phyloP scores from a whole-genome alignment of 1,139 yeast genomes.

The Debaryomyces coudertii region DNA sequence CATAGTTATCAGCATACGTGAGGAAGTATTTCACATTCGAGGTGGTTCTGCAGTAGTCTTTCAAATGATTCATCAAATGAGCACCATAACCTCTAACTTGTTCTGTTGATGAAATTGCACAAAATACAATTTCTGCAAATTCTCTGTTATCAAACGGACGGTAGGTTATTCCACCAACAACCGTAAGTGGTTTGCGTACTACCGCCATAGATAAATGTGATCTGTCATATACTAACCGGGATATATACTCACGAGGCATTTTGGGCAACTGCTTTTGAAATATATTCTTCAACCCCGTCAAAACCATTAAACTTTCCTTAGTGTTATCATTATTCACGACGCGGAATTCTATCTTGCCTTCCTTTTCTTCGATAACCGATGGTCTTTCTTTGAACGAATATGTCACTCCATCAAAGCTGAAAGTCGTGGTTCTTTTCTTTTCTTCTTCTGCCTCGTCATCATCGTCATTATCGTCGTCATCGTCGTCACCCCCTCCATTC shows the following conservation, averaged over 20 bases:
- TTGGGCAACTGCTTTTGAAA: slow-evolving; percentile 97
- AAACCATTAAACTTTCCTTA: slow-evolving; percentile 82
- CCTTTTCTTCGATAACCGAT: slow-evolving; percentile 52
- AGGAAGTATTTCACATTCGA: slow-evolving; percentile 84
- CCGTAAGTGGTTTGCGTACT: slow-evolving; percentile 87
- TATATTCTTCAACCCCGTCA: slow-evolving; percentile 93
- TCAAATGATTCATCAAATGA: slow-evolving; percentile 94
- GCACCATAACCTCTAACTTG: slow-evolving; percentile 99
- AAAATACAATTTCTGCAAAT: slow-evolving; percentile 97
- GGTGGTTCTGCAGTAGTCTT: slow-evolving; percentile 91
- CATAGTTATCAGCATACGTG: slow-evolving; percentile 98
- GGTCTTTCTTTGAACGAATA: slow-evolving; percentile 91
- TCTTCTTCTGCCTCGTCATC: slow-evolving; percentile 57
- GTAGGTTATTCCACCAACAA: slow-evolving; percentile 97
- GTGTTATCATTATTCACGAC: slow-evolving; percentile 88
- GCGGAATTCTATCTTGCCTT: slow-evolving; percentile 12
- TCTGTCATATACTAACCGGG: slow-evolving; percentile 90
- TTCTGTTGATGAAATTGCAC: slow-evolving; percentile 96
- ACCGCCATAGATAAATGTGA: slow-evolving; percentile 96
- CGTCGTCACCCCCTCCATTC: slow-evolving; percentile 29
- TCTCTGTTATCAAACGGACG: slow-evolving; percentile 88
- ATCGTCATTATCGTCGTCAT: slow-evolving; percentile 41
- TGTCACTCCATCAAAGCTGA: slow-evolving; percentile 69
- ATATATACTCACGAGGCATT: slow-evolving; percentile 97
- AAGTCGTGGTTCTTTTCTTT: slow-evolving; percentile 51